Evolutionary conservation across 164 flowering plant species (phyloP).

Genomic region (Nymphaea thermarum): DNA sequence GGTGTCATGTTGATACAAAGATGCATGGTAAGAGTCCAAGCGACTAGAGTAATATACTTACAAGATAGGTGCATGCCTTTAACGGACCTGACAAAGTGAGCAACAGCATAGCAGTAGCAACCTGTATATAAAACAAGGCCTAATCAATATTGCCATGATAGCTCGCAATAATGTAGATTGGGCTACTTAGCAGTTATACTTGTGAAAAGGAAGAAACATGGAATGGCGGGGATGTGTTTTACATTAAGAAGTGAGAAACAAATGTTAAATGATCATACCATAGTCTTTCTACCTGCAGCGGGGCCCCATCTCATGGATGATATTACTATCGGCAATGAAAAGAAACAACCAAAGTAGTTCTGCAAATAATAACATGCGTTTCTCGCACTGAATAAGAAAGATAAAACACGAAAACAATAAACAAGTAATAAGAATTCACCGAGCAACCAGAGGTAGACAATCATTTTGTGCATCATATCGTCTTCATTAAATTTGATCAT

Average conservation of each 20-base stretch:
- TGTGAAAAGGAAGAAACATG: too few relatives aligned
- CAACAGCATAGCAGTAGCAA: slow-evolving; percentile 71
- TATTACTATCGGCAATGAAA: slow-evolving; percentile 79
- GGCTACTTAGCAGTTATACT: too few relatives aligned
- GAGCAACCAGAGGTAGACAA: too few relatives aligned
- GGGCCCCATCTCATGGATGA: slow-evolving; percentile 88
- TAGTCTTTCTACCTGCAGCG: slow-evolving; percentile 82
- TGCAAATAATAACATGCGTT: slow-evolving; percentile 15
- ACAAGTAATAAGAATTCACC: too few relatives aligned
- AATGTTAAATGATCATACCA: slow-evolving; percentile 32
- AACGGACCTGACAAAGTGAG: slow-evolving; percentile 81
- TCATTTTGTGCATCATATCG: too few relatives aligned
- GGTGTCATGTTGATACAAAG: background rate
- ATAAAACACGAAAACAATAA: too few relatives aligned
- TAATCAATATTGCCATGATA: too few relatives aligned
- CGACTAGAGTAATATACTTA: slow-evolving; percentile 15
- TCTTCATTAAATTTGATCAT: too few relatives aligned
- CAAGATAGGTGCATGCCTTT: slow-evolving; percentile 72
- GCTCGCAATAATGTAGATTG: too few relatives aligned
- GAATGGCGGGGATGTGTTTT: too few relatives aligned
- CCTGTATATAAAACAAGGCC: slow-evolving; percentile 24
- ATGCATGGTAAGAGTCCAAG: background rate
- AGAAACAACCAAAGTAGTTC: slow-evolving; percentile 92
- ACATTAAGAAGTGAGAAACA: too few relatives aligned
- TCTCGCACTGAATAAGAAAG: too few relatives aligned